These are phyloP conservation scores for Annulohypoxylon truncatum DNA, from an alignment of 2,329 filamentous ascomycete species.

Conservation along the genomic window DNA sequence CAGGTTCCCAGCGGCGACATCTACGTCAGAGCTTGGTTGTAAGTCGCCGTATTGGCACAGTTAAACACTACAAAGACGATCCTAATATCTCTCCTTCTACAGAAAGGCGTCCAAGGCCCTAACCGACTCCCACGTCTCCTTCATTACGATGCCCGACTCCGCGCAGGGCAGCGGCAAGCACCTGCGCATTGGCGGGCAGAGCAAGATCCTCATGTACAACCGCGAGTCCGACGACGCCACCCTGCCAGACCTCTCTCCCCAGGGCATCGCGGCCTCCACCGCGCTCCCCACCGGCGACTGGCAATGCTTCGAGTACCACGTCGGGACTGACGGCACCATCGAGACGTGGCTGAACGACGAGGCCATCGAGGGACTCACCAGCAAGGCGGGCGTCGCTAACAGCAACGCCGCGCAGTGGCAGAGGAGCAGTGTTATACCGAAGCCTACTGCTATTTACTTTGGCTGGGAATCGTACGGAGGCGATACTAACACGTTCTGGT, in stretches of 20 bases:
- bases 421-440: slow-evolving; percentile 61
- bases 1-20: slow-evolving; percentile 67
- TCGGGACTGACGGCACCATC: slow-evolving; percentile 67
- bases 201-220: slow-evolving; percentile 72
- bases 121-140: slow-evolving; percentile 69
- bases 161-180: slow-evolving; percentile 67
- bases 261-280: slow-evolving; percentile 66
- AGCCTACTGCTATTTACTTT: slow-evolving; percentile 67
- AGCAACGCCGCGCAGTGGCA: slow-evolving; percentile 65
- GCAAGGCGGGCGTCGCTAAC: slow-evolving; percentile 60
- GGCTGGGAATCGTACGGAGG: slow-evolving; percentile 73
- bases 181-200: slow-evolving; percentile 71
- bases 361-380: slow-evolving; percentile 63
- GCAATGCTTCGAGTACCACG: slow-evolving; percentile 71
- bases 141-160: slow-evolving; percentile 72
- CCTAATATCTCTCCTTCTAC: slow-evolving; percentile 38
- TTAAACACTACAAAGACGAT: background rate
- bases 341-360: slow-evolving; percentile 70
- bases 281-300: slow-evolving; percentile 63
- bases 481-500: slow-evolving; percentile 71
- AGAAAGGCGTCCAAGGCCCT: slow-evolving; percentile 68
- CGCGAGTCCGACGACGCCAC: slow-evolving; percentile 72
- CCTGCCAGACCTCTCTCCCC: slow-evolving; percentile 68
- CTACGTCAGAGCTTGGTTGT: slow-evolving; percentile 68
- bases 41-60: slow-evolving; percentile 49